Evolutionary conservation across 495 filamentous ascomycete species (phyloP).

Genomic region (Pyrenula aspistea): DNA sequence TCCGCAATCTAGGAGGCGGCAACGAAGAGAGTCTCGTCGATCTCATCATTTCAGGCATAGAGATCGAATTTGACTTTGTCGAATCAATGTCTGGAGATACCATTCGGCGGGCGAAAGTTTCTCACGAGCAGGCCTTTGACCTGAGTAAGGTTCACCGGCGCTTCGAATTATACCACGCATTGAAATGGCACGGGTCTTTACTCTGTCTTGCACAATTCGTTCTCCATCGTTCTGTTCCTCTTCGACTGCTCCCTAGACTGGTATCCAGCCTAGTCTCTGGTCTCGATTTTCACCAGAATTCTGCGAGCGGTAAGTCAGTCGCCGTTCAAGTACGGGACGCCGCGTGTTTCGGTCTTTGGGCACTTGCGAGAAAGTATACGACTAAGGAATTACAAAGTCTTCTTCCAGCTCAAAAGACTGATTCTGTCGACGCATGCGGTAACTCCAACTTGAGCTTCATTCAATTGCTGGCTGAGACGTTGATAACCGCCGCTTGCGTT

Average conservation of each 20-base stretch:
- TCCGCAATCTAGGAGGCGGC: slow-evolving; percentile 42
- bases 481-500: slow-evolving; percentile 71
- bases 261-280: slow-evolving; percentile 60
- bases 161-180: slow-evolving; percentile 59
- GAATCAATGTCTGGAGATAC: slow-evolving; percentile 25
- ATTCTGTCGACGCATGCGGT: slow-evolving; percentile 6
- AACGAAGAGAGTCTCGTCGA: slow-evolving; percentile 81
- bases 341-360: slow-evolving; percentile 91
- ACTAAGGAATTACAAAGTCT: slow-evolving; percentile 64
- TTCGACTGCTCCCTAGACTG: slow-evolving; percentile 52
- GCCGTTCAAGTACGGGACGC: slow-evolving; percentile 94
- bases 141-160: slow-evolving; percentile 36
- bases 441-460: slow-evolving; percentile 32
- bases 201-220: slow-evolving; percentile 77
- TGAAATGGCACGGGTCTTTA: slow-evolving; percentile 85
- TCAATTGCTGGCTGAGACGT: slow-evolving; percentile 65
- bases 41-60: slow-evolving; percentile 61
- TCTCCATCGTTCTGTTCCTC: slow-evolving; percentile 63
- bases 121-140: slow-evolving; percentile 8
- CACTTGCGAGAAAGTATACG: slow-evolving; percentile 74
- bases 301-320: slow-evolving; percentile 65
- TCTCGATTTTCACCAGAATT: slow-evolving; percentile 75
- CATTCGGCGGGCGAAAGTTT: slow-evolving; percentile 22
- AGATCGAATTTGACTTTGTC: slow-evolving; percentile 64
- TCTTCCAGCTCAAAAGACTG: slow-evolving; percentile 11